phyloP scores from a whole-genome alignment of 768 basidiomycete species.

The Tulasnella sp. region DNA sequence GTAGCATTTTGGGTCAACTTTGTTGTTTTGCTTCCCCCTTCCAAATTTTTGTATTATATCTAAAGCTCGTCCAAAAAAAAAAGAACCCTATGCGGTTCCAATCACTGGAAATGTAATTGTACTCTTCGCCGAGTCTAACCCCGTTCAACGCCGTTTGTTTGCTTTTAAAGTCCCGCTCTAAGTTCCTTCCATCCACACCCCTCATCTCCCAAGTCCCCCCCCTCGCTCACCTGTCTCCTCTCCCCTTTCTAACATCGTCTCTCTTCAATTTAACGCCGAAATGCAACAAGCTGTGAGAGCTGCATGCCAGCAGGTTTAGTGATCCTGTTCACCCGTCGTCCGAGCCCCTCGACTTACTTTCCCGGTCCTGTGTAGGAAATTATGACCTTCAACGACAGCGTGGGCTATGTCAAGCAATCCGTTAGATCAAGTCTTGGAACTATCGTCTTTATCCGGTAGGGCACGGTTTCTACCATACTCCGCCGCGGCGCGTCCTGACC shows the following conservation, averaged over 20 bases:
- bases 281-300: background rate
- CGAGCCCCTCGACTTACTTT: background rate
- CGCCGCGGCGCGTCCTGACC: background rate
- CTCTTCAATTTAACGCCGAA: background rate
- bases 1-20: slow-evolving; percentile 1
- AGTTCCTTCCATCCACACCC: background rate
- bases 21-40: background rate
- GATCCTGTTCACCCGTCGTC: background rate
- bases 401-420: slow-evolving; percentile 22
- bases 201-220: background rate
- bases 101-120: slow-evolving; percentile 4
- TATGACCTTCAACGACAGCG: slow-evolving; percentile 22
- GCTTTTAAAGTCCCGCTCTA: background rate
- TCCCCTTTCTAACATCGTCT: background rate
- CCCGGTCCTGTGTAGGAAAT: slow-evolving; percentile 2
- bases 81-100: background rate
- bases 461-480: background rate
- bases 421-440: slow-evolving; percentile 23
- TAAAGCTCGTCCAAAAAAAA: slow-evolving; percentile 18
- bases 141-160: background rate
- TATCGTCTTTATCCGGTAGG: slow-evolving; percentile 13
- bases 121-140: background rate
- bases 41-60: background rate
- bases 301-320: background rate
- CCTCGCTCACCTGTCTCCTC: background rate